Evolutionary conservation across 2,329 filamentous ascomycete genomes (phyloP).

Genomic region (Epicoccum sorghinum): DNA sequence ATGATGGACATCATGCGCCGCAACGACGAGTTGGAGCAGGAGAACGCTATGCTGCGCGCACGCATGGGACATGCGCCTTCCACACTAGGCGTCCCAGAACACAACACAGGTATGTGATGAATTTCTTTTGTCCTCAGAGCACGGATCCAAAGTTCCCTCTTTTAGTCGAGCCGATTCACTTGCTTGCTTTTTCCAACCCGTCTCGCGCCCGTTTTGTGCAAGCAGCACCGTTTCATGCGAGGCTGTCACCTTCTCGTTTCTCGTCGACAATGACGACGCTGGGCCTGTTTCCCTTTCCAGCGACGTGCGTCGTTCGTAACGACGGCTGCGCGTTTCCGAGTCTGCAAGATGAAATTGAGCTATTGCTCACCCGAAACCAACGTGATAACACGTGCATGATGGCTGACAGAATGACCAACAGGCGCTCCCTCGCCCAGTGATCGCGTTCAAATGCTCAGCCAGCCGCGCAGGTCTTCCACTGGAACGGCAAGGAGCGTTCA

Average conservation of each 20-base stretch:
- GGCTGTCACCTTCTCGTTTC: conserved; percentile 15
- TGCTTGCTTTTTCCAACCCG: conserved; percentile 39
- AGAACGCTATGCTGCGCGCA: conserved; percentile 59
- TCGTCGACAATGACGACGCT: conserved; percentile 17
- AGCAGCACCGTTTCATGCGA: conserved; percentile 20
- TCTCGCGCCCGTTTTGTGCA: conserved; percentile 34
- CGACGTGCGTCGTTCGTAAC: conserved; percentile 37
- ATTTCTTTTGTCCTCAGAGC: conserved; percentile 23
- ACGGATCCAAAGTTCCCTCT: conserved; percentile 35
- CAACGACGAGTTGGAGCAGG: conserved; percentile 61
- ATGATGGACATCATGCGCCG: conserved; percentile 59
- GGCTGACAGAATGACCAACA: conserved; percentile 27
- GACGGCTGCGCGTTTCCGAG: conserved; percentile 10
- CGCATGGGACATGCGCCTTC: conserved; percentile 56
- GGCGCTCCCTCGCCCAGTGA: conserved; percentile 48
- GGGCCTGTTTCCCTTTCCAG: conserved; percentile 27
- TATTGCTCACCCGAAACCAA: conserved; percentile 12
- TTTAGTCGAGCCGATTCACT: conserved; percentile 16
- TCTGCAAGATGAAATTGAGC: conserved; percentile 16
- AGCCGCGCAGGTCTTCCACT: conserved; percentile 45
- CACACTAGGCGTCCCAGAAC: conserved; percentile 44
- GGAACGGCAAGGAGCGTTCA: conserved; percentile 47
- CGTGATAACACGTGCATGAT: conserved; percentile 27
- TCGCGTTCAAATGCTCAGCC: conserved; percentile 48
- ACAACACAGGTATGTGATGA: conserved; percentile 45